Evolutionary conservation across 108 stramenopile species (phyloP).

Genomic region (Cafeteria roenbergensis): DNA sequence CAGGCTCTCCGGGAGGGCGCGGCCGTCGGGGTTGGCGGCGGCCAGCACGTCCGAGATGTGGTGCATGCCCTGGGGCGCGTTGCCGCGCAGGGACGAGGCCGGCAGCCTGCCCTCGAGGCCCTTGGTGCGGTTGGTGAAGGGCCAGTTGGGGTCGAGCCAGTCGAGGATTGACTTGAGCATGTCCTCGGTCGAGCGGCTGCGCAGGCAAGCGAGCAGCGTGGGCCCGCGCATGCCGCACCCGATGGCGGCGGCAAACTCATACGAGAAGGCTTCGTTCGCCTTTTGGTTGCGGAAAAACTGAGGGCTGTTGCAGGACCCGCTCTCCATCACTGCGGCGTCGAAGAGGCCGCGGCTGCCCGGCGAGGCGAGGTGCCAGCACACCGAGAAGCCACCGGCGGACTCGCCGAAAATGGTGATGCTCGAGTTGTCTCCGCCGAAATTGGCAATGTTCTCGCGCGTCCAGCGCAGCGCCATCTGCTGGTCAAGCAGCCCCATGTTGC

Average conservation of each 20-base stretch:
- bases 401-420: conserved; percentile 66
- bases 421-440: conserved; percentile 69
- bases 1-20: background rate
- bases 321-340: conserved; percentile 49
- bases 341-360: conserved; percentile 30
- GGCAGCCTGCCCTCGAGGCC: background rate
- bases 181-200: background rate
- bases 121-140: conserved; percentile 2
- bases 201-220: conserved; percentile 6
- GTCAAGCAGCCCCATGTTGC: conserved; percentile 57
- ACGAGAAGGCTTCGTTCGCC: background rate
- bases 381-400: conserved; percentile 51
- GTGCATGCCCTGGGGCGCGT: background rate
- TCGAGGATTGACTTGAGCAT: conserved; percentile 1
- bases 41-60: background rate
- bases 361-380: conserved; percentile 16
- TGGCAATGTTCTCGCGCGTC: conserved; percentile 53
- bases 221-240: background rate
- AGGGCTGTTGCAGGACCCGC: conserved; percentile 11
- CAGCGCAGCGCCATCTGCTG: conserved; percentile 64
- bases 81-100: background rate
- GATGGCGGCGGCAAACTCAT: background rate
- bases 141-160: conserved; percentile 9
- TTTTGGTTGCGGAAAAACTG: conserved; percentile 6
- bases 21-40: background rate